Conservation (phyloP, 768 basidiomycete species). For the Lactarius tabidus region DNA sequence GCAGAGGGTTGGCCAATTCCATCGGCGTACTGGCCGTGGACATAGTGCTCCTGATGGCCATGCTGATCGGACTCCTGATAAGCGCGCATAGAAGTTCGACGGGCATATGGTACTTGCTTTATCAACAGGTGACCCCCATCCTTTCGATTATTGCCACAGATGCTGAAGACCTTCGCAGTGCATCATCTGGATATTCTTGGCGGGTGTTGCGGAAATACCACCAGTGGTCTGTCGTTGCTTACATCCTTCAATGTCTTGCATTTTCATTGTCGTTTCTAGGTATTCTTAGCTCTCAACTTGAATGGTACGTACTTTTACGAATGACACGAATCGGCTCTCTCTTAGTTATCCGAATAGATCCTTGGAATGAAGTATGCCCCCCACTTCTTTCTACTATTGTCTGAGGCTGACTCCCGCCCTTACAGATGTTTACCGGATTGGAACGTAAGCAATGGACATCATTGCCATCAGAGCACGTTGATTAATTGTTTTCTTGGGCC, state of each 20-base stretch:
- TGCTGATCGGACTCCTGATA: not conserved
- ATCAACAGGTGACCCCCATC: constrained; percentile 12
- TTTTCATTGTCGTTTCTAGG: not conserved
- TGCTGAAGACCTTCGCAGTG: not conserved
- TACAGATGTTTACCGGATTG: constrained; percentile 3
- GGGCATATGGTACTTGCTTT: constrained; percentile 13
- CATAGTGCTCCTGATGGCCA: not conserved
- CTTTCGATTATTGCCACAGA: not conserved
- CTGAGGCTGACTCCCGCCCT: not conserved
- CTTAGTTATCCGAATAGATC: not conserved
- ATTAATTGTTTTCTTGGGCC: not conserved
- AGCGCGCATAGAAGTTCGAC: not conserved
- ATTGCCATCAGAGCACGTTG: not conserved
- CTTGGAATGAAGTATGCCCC: constrained; percentile 10
- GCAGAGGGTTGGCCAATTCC: not conserved
- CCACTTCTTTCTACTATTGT: not conserved
- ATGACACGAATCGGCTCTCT: not conserved
- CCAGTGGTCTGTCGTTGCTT: not conserved
- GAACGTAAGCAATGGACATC: constrained; percentile 1
- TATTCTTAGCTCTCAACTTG: constrained; percentile 12
- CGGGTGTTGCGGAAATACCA: not conserved
- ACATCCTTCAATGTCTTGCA: not conserved
- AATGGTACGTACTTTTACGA: constrained; percentile 4
- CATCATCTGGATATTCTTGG: constrained; percentile 2
- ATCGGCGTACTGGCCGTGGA: not conserved